Evolutionary conservation across 202 grass and related monocot genomes (phyloP).

Genomic region (Hordeum pubiflorum): DNA sequence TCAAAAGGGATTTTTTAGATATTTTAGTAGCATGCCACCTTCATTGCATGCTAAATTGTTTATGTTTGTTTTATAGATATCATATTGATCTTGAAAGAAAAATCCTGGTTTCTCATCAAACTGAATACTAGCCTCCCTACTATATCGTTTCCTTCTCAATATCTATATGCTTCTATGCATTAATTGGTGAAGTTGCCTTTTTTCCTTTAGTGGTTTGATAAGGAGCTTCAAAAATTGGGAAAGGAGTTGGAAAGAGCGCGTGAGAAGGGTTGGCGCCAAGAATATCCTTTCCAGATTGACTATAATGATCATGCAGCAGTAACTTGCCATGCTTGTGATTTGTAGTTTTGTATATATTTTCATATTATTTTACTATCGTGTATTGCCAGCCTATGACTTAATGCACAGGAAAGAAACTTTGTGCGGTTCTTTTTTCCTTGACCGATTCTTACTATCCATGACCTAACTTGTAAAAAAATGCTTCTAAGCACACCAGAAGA

Average conservation of each 20-base stretch:
- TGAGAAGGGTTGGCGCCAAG: slow-evolving; percentile 48
- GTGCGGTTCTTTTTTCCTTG: slow-evolving; percentile 58
- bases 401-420: background rate
- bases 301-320: background rate
- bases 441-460: slow-evolving; percentile 46
- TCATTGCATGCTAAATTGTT: slow-evolving; percentile 8
- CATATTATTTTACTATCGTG: slow-evolving; percentile 10
- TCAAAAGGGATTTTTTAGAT: background rate
- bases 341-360: background rate
- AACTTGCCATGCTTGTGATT: slow-evolving; percentile 19
- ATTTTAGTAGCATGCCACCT: background rate
- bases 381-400: slow-evolving; percentile 8
- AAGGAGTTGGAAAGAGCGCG: slow-evolving; percentile 41
- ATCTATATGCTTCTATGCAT: background rate
- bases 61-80: slow-evolving; percentile 2
- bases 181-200: slow-evolving; percentile 16
- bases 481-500: slow-evolving; percentile 52
- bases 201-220: slow-evolving; percentile 69
- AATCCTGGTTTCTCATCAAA: background rate
- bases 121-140: background rate
- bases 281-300: slow-evolving; percentile 78
- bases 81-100: slow-evolving; percentile 7
- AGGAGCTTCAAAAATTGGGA: slow-evolving; percentile 51
- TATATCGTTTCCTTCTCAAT: background rate
- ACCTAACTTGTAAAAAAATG: slow-evolving; percentile 40